These are phyloP conservation scores for Trichosanthes truncata DNA, from an alignment of 306 rosid species.

Conservation along the genomic window DNA sequence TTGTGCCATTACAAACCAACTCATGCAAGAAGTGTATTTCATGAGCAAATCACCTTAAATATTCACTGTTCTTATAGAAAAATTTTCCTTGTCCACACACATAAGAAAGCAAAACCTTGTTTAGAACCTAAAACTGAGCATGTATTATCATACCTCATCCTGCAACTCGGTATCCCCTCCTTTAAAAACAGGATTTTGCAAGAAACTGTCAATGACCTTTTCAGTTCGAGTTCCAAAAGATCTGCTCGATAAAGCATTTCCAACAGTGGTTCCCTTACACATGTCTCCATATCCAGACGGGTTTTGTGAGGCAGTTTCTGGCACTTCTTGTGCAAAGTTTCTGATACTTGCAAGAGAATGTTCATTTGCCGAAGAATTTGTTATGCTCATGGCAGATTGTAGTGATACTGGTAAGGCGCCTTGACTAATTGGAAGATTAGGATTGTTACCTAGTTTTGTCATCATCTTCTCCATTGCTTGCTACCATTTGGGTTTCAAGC, in stretches of 20 bases:
- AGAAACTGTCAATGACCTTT: constrained; percentile 59
- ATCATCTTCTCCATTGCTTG: constrained; percentile 56
- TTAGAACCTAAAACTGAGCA: neutral
- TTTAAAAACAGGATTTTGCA: constrained; percentile 66
- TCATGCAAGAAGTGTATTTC: neutral
- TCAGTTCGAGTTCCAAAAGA: constrained; percentile 55
- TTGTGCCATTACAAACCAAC: neutral
- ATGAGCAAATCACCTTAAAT: neutral
- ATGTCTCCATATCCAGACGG: constrained; percentile 32
- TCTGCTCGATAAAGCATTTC: constrained; percentile 23
- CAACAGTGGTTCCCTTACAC: constrained; percentile 31
- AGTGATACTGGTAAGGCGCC: constrained; percentile 45
- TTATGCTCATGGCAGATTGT: constrained; percentile 36
- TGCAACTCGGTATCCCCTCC: constrained; percentile 38
- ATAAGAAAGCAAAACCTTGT: neutral
- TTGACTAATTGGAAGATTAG: constrained; percentile 39
- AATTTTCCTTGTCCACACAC: neutral
- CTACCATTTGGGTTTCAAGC: constrained; percentile 28
- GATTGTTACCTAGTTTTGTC: constrained; percentile 56
- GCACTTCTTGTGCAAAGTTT: constrained; percentile 34
- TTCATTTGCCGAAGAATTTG: constrained; percentile 25
- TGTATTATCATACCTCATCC: constrained; percentile 34
- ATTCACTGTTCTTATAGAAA: neutral
- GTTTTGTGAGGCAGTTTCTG: constrained; percentile 30
- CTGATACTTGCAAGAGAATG: constrained; percentile 34